phyloP scores from a whole-genome alignment of 139 green algal species.

The Chlorella sp. region DNA sequence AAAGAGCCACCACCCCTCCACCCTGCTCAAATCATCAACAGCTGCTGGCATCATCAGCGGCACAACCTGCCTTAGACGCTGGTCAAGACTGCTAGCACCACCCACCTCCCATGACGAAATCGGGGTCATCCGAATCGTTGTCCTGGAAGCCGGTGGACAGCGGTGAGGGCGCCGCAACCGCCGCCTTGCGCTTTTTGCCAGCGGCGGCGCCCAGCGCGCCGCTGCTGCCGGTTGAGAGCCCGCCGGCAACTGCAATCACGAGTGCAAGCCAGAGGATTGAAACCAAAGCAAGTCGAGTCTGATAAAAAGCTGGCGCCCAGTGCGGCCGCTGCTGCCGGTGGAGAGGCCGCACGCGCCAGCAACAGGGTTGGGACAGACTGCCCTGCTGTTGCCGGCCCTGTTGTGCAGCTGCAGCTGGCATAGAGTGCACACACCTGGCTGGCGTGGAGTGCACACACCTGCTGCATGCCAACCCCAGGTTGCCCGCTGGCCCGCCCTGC shows the following conservation, averaged over 20 bases:
- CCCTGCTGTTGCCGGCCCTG: too few species aligned
- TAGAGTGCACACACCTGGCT: too few species aligned
- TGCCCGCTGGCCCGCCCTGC: too few species aligned
- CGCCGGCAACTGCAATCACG: not conserved
- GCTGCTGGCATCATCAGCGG: not conserved
- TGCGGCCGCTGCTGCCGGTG: conserved; percentile 2
- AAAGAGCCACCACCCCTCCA: not conserved
- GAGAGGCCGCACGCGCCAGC: not conserved
- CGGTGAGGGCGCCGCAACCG: not conserved
- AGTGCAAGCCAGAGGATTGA: too few species aligned
- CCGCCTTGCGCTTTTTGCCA: conserved; percentile 9
- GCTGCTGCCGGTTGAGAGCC: conserved; percentile 8
- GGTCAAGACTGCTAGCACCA: not conserved
- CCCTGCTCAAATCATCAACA: not conserved
- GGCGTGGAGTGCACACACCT: too few species aligned
- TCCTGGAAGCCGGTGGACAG: not conserved
- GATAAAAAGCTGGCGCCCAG: too few species aligned
- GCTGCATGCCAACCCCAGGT: too few species aligned
- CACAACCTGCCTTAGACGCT: not conserved
- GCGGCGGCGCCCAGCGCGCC: not conserved
- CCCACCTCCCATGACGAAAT: conserved; percentile 22
- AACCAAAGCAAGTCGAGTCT: too few species aligned
- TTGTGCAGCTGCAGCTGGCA: too few species aligned
- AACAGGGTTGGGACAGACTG: too few species aligned
- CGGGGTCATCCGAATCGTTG: conserved; percentile 34